phyloP scores from a whole-genome alignment of 1,139 yeast species.

The Hemisphaericaspora xylanilytica region DNA sequence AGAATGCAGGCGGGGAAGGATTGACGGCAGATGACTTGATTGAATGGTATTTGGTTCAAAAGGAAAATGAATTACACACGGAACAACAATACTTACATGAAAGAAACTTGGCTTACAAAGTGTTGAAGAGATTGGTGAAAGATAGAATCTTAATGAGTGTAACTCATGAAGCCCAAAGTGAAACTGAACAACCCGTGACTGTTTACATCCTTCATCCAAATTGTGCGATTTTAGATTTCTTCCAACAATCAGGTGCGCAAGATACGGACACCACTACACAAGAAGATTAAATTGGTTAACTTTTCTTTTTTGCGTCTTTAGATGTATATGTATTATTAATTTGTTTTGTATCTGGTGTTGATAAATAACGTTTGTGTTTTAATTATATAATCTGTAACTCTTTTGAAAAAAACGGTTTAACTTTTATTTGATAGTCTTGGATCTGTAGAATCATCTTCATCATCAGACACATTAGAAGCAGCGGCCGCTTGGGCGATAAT shows the following conservation, averaged over 20 bases:
- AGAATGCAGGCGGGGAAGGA: constrained; percentile 57
- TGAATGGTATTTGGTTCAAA: constrained; percentile 77
- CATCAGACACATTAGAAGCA: constrained; percentile 2
- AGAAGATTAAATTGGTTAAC: constrained; percentile 6
- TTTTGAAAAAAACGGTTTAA: background rate
- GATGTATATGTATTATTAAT: constrained; percentile 1
- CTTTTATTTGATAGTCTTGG: background rate
- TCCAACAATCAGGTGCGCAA: constrained; percentile 32
- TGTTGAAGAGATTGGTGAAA: constrained; percentile 77
- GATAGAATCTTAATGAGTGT: constrained; percentile 86
- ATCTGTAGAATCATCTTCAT: background rate
- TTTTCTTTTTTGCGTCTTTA: background rate
- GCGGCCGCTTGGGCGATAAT: background rate
- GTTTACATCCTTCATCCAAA: constrained; percentile 88
- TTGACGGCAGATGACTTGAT: constrained; percentile 67
- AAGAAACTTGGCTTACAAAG: constrained; percentile 71
- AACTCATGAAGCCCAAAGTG: constrained; percentile 44
- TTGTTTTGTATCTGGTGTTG: background rate
- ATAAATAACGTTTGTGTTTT: too few species aligned
- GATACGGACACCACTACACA: constrained; percentile 3
- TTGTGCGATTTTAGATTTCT: constrained; percentile 69
- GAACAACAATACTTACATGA: constrained; percentile 75
- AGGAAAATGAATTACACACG: constrained; percentile 67
- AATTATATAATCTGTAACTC: background rate
- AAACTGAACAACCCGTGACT: constrained; percentile 21